These are phyloP conservation scores for Yamadazyma friedrichii DNA, from an alignment of 1,139 yeast species.

Conservation along the genomic window DNA sequence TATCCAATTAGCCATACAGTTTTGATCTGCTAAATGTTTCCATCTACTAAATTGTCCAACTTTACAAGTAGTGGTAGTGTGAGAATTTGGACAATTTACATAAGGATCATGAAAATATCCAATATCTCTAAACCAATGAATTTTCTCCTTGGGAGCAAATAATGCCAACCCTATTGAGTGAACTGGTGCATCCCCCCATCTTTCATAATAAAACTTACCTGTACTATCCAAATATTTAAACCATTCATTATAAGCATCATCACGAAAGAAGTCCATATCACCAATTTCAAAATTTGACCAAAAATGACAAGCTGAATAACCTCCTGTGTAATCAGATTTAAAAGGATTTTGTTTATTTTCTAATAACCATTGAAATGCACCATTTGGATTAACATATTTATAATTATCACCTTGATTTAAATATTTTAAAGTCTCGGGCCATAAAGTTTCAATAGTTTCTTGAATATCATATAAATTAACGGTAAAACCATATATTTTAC, in stretches of 20 bases:
- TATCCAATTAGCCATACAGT: slow-evolving; percentile 75
- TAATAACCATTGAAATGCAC: slow-evolving; percentile 71
- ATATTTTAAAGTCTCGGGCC: slow-evolving; percentile 68
- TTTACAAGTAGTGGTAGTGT: slow-evolving; percentile 25
- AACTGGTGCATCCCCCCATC: slow-evolving; percentile 95
- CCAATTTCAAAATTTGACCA: slow-evolving; percentile 89
- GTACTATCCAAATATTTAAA: slow-evolving; percentile 60
- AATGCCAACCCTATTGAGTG: slow-evolving; percentile 73
- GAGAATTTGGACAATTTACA: slow-evolving; percentile 62
- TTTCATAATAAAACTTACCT: slow-evolving; percentile 82
- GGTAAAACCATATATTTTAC: slow-evolving; percentile 69
- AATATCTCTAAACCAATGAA: slow-evolving; percentile 89
- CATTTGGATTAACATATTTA: slow-evolving; percentile 54
- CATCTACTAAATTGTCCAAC: slow-evolving; percentile 34
- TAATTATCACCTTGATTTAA: slow-evolving; percentile 57
- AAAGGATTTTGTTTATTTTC: slow-evolving; percentile 63
- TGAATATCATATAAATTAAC: slow-evolving; percentile 68
- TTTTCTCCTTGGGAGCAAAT: slow-evolving; percentile 64
- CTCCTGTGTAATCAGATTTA: slow-evolving; percentile 51
- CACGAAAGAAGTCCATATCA: slow-evolving; percentile 74
- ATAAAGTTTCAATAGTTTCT: slow-evolving; percentile 57
- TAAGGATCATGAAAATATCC: slow-evolving; percentile 80
- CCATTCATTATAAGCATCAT: slow-evolving; percentile 65
- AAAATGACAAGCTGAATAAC: slow-evolving; percentile 84
- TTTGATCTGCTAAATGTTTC: slow-evolving; percentile 53